Evolutionary conservation across 352 stramenopile species (phyloP), one percentile per base, ranked within the genome.

Genomic region (Pythium plurisporium): DNA sequence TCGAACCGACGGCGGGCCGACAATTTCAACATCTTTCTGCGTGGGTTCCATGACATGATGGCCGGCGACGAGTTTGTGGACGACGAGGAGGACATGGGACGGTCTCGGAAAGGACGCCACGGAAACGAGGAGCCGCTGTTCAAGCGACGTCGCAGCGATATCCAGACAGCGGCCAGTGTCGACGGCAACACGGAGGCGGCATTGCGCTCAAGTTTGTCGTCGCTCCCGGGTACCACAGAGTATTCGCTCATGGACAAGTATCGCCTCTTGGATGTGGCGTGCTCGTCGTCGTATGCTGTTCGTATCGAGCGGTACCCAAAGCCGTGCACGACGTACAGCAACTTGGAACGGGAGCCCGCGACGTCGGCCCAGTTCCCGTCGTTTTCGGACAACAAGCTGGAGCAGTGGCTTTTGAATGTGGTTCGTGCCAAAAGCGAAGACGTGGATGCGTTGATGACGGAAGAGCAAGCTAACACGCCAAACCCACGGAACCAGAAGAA

Each of bases 21-120:
- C 59, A 92, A 92, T 52, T 85, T 86, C 67, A 92, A 92, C 59
- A 89, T 90, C 48, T 92, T 92, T 42, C 48, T 92, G 36, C 72
- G 75, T 4, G 84, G 87, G 49, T 72, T 90, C 36, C 82, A 89
- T 61, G 76, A 90, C 48, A 81, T 90, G 45, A 79, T 90, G 73
- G 82, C 86, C 43, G 79, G 80, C 5, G 80, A 92, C 19, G 76
- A 70, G 14, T 64, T 92, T 6, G 66, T 71, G 42, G 52, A 65
- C 7, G 63, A 76, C 27, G 62, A 70, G 31, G 59, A 74, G 23
- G 64, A 79, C 19, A 14, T 65, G 58, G n/a, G 56, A 42, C 8
- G 48, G 19, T 49, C 26, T 2, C 65, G 59, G 37, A 61, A 62
- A 20, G 26, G 19, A 0, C 50, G 65, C 3, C 73, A 80, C 41